Conservation (phyloP, 2,329 filamentous ascomycete genomes). For the Fusarium keratoplasticum region DNA sequence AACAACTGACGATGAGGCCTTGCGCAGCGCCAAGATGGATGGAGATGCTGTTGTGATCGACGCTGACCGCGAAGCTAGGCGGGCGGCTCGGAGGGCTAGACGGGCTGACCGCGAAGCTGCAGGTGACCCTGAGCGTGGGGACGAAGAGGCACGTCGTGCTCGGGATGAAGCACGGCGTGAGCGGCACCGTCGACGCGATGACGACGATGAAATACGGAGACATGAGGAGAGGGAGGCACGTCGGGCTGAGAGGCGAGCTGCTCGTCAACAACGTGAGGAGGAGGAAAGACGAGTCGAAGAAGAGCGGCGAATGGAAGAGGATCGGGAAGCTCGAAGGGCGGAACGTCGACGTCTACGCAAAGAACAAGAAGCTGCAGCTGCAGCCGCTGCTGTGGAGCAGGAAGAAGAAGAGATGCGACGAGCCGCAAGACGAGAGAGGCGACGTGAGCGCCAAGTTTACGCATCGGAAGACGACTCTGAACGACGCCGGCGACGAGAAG, state of each 20-base stretch:
- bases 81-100: constrained; percentile 70
- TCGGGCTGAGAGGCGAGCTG: constrained; percentile 63
- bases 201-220: constrained; percentile 57
- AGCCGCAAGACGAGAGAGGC: constrained; percentile 61
- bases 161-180: constrained; percentile 69
- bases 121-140: constrained; percentile 67
- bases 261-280: constrained; percentile 46
- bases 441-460: constrained; percentile 59
- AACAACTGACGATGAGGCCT: constrained; percentile 62
- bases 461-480: constrained; percentile 64
- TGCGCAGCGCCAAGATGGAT: constrained; percentile 61
- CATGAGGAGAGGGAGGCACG: constrained; percentile 61
- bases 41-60: constrained; percentile 62
- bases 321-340: constrained; percentile 64
- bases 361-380: constrained; percentile 59
- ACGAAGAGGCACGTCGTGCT: constrained; percentile 66
- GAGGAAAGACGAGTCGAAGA: constrained; percentile 50
- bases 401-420: constrained; percentile 60
- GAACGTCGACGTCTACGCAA: constrained; percentile 63
- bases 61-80: constrained; percentile 70
- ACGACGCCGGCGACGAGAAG: constrained; percentile 65
- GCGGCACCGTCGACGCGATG: constrained; percentile 60
- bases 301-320: constrained; percentile 64
- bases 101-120: constrained; percentile 60
- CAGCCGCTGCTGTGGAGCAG: constrained; percentile 55